Evolutionary conservation across 176 grass and related monocot genomes (phyloP), one percentile per base, ranked within the genome.

Genomic region (Carex littledalei): DNA sequence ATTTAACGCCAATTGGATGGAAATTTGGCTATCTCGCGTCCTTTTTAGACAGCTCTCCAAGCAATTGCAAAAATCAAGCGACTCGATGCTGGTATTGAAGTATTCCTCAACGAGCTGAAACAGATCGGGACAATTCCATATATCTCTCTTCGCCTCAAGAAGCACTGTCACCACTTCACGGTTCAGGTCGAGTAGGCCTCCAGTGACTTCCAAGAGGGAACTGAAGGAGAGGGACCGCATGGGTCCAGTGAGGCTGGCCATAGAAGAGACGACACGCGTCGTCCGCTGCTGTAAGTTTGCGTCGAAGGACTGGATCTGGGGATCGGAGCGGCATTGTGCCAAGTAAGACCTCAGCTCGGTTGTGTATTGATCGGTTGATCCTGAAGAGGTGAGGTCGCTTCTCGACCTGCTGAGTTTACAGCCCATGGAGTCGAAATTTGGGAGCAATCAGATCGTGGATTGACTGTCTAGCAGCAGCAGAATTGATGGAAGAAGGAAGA

Each of bases 21-120:
- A 77, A 43, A 84, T 79, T 70, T 90, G 88, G 75, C 80, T 64
- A 67, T 90, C 85, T 8, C 88, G 71, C 26, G 81, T 80, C 39
- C 59, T 84, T 29, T 86, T 84, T 53, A 90, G 72, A 60, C 88
- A 90, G 55, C 67, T 90, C 84, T 87, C 88, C 11, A 87, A 83
- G 50, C 63, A 73, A 68, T 75, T 71, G 53, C 88, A 90, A 66
- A 90, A 90, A 67, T 90, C 85, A 5, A 90, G 84, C 22, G 85
- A 83, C 2, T 80, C 84, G 14, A 86, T 65, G 71, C 88, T 90
- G 73, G 71, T 80, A 17, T 90, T 67, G 47, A 90, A 86, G 59
- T 90, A 90, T n/a, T 87, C 85, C 47, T 90, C 58, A 3, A 90
- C 88, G 16, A 90, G 80, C 15, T 80, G 34, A 58, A 87, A 84